Percentiles rank a stretch among this genome's conserved stretches.
Conservation (phyloP, 495 filamentous ascomycete genomes). For the Annulohypoxylon bovei region DNA sequence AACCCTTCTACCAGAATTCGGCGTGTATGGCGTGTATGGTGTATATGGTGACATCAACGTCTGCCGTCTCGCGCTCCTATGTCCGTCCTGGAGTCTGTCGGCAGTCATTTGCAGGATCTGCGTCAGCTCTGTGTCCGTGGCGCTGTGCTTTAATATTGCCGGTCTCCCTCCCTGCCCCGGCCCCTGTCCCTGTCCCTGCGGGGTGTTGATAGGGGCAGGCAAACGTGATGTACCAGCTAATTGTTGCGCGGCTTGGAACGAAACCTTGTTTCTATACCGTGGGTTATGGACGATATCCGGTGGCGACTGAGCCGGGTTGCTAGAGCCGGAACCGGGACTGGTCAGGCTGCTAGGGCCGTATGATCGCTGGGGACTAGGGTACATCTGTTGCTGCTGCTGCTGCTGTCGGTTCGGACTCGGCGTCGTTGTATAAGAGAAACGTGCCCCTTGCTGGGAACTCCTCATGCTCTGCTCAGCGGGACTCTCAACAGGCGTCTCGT, state of each 20-base stretch:
- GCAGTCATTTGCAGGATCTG: constrained; percentile 57
- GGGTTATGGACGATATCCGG: constrained; percentile 35
- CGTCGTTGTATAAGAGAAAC: constrained; percentile 6
- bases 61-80: constrained; percentile 40
- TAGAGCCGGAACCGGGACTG: constrained; percentile 8
- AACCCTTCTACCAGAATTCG: no score
- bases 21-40: neutral
- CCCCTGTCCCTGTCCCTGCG: constrained; percentile 17
- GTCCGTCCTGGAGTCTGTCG: constrained; percentile 52
- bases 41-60: constrained; percentile 29
- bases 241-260: constrained; percentile 37
- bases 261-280: constrained; percentile 18
- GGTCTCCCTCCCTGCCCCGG: constrained; percentile 33
- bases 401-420: constrained; percentile 11
- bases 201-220: constrained; percentile 24
- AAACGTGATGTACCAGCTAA: constrained; percentile 40
- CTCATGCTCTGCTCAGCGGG: neutral
- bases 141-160: constrained; percentile 40
- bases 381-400: constrained; percentile 25
- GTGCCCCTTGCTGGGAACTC: neutral
- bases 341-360: constrained; percentile 14
- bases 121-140: constrained; percentile 53
- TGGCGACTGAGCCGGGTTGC: constrained; percentile 21
- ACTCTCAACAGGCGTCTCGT: neutral
- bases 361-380: constrained; percentile 20